These are phyloP conservation scores for Diaporthe vexans DNA, from an alignment of 2,329 filamentous ascomycete species.

Conservation along the genomic window DNA sequence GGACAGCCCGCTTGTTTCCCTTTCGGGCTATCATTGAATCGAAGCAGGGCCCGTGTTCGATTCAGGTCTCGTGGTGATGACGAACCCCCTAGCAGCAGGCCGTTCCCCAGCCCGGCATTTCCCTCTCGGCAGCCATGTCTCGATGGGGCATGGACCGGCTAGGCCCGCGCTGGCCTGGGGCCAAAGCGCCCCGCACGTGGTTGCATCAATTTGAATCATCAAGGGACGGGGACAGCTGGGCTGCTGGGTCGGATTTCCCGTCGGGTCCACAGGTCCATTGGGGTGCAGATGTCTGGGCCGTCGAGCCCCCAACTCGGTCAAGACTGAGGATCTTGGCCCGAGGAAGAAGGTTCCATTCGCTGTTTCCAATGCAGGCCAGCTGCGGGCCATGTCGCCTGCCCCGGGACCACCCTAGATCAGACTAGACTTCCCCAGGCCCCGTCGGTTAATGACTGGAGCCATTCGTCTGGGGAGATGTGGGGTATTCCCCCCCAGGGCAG, in stretches of 20 bases:
- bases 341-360: neutral
- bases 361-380: neutral
- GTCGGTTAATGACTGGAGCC: conserved; percentile 31
- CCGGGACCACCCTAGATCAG: neutral
- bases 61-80: conserved; percentile 8
- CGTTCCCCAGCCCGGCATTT: neutral
- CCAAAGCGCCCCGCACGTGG: conserved; percentile 17
- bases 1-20: neutral
- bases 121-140: conserved; percentile 5
- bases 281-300: neutral
- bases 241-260: conserved; percentile 3
- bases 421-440: conserved; percentile 20
- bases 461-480: conserved; percentile 27
- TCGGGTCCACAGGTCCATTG: conserved; percentile 18
- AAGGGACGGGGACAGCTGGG: neutral
- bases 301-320: neutral
- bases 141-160: conserved; percentile 7
- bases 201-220: neutral
- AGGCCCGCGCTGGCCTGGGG: neutral
- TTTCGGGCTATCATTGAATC: conserved; percentile 17
- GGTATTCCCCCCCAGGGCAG: neutral
- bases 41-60: neutral
- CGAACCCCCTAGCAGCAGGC: neutral
- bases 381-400: neutral
- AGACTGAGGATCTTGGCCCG: neutral